Percentiles rank a stretch among this genome's conserved stretches.
Conservation (phyloP, 2,329 filamentous ascomycete species). For the Aspergillus ustus region DNA sequence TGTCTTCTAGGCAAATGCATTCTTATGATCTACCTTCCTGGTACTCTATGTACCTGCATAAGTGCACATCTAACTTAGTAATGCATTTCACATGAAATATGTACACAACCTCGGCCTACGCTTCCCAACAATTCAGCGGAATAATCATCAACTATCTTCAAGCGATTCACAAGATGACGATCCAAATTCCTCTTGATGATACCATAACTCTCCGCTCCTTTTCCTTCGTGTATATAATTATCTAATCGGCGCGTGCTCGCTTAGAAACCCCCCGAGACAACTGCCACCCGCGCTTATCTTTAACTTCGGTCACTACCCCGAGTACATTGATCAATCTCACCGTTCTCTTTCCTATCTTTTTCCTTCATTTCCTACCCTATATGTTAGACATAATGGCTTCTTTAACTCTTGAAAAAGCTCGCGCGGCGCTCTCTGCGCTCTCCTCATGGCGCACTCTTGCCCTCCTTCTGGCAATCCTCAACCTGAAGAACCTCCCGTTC, state of each 20-base stretch:
- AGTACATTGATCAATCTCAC: background rate
- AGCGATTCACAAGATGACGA: conserved; percentile 6
- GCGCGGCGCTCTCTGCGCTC: conserved; percentile 27
- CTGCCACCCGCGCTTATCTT: background rate
- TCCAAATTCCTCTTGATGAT: background rate
- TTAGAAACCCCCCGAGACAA: background rate
- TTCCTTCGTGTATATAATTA: background rate
- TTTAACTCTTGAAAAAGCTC: conserved; percentile 29
- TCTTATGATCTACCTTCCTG: background rate
- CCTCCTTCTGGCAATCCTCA: conserved; percentile 42
- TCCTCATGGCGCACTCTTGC: conserved; percentile 42
- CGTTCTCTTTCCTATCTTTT: background rate
- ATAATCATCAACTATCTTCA: background rate
- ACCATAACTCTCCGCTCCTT: background rate
- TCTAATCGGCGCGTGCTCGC: background rate
- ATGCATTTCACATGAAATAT: conserved; percentile 6
- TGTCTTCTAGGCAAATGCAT: conserved; percentile 37
- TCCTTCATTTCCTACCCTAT: background rate
- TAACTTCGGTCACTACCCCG: background rate
- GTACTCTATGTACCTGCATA: conserved; percentile 1
- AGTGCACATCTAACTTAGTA: background rate
- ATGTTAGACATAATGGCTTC: conserved; percentile 15
- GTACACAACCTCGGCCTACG: conserved; percentile 6
- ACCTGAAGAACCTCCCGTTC: conserved; percentile 45
- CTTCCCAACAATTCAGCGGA: conserved; percentile 10